Conservation (phyloP, 441 rosid species). For the Metrosideros polymorpha region DNA sequence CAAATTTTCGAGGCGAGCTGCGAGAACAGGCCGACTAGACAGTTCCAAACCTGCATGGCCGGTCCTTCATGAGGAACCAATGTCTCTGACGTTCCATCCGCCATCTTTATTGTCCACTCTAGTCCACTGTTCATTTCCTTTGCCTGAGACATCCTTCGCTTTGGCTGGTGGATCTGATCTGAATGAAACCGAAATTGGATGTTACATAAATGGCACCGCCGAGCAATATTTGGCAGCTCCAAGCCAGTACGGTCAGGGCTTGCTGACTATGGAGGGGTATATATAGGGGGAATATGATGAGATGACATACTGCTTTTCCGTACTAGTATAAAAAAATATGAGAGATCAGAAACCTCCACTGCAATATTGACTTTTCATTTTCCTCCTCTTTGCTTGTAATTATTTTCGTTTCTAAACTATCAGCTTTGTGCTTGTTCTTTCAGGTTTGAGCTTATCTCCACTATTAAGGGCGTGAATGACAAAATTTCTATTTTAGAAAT, state of each 20-base stretch:
- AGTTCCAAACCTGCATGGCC: slow-evolving; percentile 7
- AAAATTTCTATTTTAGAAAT: no score
- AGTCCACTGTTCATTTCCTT: slow-evolving; percentile 13
- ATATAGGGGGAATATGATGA: background rate
- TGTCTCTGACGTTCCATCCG: slow-evolving; percentile 29
- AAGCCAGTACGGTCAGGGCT: background rate
- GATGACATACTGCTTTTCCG: background rate
- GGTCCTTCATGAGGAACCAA: slow-evolving; percentile 19
- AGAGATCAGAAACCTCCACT: background rate
- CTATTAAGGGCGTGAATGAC: no score
- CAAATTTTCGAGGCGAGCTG: background rate
- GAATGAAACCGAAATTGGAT: background rate
- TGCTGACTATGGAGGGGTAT: background rate
- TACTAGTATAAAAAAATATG: background rate
- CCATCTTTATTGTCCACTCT: slow-evolving; percentile 38
- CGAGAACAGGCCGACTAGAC: slow-evolving; percentile 3
- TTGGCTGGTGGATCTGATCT: background rate
- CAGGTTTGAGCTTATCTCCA: background rate
- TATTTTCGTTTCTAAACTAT: background rate
- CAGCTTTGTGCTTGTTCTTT: background rate
- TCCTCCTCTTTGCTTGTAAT: background rate
- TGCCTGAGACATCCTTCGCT: slow-evolving; percentile 15
- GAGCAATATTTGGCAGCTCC: slow-evolving; percentile 1
- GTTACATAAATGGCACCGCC: background rate
- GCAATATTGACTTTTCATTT: background rate